Conservation (phyloP, 352 stramenopile genomes). For the Phytophthora hibernalis region DNA sequence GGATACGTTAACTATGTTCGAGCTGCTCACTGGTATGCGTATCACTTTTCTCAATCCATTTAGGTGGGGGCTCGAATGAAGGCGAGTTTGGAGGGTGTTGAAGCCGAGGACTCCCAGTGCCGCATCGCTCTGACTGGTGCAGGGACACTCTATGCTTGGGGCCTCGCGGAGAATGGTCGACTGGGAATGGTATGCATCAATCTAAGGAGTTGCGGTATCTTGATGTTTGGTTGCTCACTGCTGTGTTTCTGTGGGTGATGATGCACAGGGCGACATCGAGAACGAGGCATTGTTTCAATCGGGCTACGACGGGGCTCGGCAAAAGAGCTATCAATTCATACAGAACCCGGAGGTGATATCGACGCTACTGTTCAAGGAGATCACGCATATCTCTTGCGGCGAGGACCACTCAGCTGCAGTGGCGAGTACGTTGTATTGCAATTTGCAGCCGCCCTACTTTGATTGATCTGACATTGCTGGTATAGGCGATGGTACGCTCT, state of each 20-base stretch:
- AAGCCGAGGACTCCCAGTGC: slow-evolving; percentile 54
- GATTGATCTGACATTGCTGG: background rate
- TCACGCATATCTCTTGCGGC: slow-evolving; percentile 61
- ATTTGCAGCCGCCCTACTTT: background rate
- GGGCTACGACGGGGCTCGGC: slow-evolving; percentile 68
- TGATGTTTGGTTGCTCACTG: background rate
- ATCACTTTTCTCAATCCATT: background rate
- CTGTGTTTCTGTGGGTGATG: background rate
- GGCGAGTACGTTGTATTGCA: slow-evolving; percentile 44
- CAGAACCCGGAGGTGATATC: slow-evolving; percentile 53
- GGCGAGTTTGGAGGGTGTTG: slow-evolving; percentile 41
- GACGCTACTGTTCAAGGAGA: slow-evolving; percentile 54
- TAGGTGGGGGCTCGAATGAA: slow-evolving; percentile 61
- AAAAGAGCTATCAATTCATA: slow-evolving; percentile 77
- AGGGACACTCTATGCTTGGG: slow-evolving; percentile 74
- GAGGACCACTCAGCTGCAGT: slow-evolving; percentile 75
- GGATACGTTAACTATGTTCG: background rate
- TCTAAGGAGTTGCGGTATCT: background rate
- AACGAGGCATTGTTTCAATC: slow-evolving; percentile 72
- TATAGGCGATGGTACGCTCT: slow-evolving; percentile 65
- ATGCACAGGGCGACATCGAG: slow-evolving; percentile 63
- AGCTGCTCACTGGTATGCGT: background rate
- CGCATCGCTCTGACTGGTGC: slow-evolving; percentile 49
- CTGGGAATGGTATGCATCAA: slow-evolving; percentile 59
- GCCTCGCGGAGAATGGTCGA: slow-evolving; percentile 68